Evolutionary conservation across 2,329 filamentous ascomycete genomes (phyloP).

Genomic region (Claviceps paspali): DNA sequence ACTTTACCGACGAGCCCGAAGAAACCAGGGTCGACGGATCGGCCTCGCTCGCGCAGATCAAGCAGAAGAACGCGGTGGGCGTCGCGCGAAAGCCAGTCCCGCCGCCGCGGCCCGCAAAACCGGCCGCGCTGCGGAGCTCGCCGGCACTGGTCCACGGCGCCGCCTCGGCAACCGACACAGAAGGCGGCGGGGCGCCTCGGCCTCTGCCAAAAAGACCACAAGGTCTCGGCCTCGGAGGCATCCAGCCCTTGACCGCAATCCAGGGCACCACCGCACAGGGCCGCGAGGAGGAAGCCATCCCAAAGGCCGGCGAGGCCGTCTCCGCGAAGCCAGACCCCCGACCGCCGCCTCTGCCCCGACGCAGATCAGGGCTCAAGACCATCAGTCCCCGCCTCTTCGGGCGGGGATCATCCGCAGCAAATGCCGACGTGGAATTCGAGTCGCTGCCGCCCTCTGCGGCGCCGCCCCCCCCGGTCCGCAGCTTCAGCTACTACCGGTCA

Average conservation of each 20-base stretch:
- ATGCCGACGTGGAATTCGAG: slow-evolving; percentile 28
- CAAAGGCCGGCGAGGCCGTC: slow-evolving; percentile 22
- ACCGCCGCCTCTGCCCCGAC: slow-evolving; percentile 32
- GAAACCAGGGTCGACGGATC: slow-evolving; percentile 20
- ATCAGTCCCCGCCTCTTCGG: slow-evolving; percentile 17
- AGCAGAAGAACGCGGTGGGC: slow-evolving; percentile 8
- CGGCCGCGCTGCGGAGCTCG: slow-evolving; percentile 34
- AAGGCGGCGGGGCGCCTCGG: slow-evolving; percentile 1
- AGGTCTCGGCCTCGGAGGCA: slow-evolving; percentile 8
- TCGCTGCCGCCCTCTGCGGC: slow-evolving; percentile 20
- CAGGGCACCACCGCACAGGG: background rate
- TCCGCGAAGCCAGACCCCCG: slow-evolving; percentile 14
- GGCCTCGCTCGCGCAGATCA: slow-evolving; percentile 16
- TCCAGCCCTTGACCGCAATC: slow-evolving; percentile 26
- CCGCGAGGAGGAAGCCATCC: slow-evolving; percentile 5
- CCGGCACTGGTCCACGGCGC: slow-evolving; percentile 15
- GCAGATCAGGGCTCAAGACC: slow-evolving; percentile 24
- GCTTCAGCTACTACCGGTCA: slow-evolving; percentile 12
- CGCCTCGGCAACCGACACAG: background rate
- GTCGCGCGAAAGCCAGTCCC: slow-evolving; percentile 9
- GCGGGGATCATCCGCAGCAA: slow-evolving; percentile 18
- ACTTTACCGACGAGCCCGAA: slow-evolving; percentile 39
- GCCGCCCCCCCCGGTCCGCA: slow-evolving; percentile 5
- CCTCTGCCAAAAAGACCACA: slow-evolving; percentile 19
- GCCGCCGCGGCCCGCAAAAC: slow-evolving; percentile 44